phyloP scores from a whole-genome alignment of 768 basidiomycete species.

The Tricholoma sp. region DNA sequence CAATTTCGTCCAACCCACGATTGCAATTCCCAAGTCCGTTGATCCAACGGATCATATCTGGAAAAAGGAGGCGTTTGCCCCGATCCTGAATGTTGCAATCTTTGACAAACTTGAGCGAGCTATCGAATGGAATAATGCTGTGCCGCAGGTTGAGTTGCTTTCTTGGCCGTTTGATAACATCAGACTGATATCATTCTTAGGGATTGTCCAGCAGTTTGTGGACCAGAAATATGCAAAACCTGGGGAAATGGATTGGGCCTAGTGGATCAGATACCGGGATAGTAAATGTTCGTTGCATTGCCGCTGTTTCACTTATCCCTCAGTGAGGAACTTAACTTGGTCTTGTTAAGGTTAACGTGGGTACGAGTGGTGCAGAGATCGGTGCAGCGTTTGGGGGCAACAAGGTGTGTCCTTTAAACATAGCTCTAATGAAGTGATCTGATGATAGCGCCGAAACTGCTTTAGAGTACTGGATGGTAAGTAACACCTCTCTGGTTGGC shows the following conservation, averaged over 20 bases:
- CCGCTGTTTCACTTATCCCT: slow-evolving; percentile 5
- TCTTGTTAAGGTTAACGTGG: slow-evolving; percentile 46
- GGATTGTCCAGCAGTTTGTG: slow-evolving; percentile 91
- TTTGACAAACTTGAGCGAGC: slow-evolving; percentile 87
- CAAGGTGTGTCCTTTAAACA: slow-evolving; percentile 51
- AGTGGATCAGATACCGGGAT: slow-evolving; percentile 88
- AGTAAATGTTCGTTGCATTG: slow-evolving; percentile 63
- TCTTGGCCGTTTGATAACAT: slow-evolving; percentile 9
- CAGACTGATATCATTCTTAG: slow-evolving; percentile 25
- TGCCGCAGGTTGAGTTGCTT: slow-evolving; percentile 55
- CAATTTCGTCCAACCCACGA: slow-evolving; percentile 87
- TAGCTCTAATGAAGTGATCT: slow-evolving; percentile 12
- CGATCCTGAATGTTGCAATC: slow-evolving; percentile 80
- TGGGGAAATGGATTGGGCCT: slow-evolving; percentile 92
- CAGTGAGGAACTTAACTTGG: slow-evolving; percentile 5
- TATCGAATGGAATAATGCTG: slow-evolving; percentile 86
- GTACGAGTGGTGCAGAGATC: slow-evolving; percentile 57
- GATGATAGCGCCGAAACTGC: slow-evolving; percentile 8
- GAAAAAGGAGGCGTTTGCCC: slow-evolving; percentile 82
- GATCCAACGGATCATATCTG: slow-evolving; percentile 57
- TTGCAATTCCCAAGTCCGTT: slow-evolving; percentile 61
- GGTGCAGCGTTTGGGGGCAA: slow-evolving; percentile 92
- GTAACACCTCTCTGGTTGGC: slow-evolving; percentile 17
- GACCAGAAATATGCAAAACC: slow-evolving; percentile 77
- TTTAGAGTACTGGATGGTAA: slow-evolving; percentile 79